Base-by-base conservation (phyloP, 2,329 filamentous ascomycete species). In the Fusarium sp. region DNA sequence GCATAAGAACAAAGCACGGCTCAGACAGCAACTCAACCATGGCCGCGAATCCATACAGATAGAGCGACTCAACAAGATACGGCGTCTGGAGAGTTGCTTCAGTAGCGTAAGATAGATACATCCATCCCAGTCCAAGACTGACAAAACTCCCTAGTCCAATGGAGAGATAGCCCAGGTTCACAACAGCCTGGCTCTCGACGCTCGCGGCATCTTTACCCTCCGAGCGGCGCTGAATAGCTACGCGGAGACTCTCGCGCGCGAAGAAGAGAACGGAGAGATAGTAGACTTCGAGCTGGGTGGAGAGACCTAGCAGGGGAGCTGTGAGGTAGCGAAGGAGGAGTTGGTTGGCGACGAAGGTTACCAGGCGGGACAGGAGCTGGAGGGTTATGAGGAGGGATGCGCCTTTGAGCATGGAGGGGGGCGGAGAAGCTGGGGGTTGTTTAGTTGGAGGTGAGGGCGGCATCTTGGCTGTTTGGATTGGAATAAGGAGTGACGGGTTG, bases 211-310 rank as follows among this genome's bases (percentile, higher is more conserved):
- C 32, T 23, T 47, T 48, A 7, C 43, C 50, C 14, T 66, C 49
- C 13, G 47, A 49, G 0, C 93, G 90, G 47, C 95, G 84, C 76
- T 98, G 94, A 32, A 97, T 86, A 23, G 94, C 93, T n/a, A 97
- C 89, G 14, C 95, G 89, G 44, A 98, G 79, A 70, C 90, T 94
- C 77, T 99, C 95, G 35, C 95, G 85, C 0, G 95, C 90, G 71
- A 99, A 98, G 76, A 96, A 97, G 1, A 99, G 83, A n/a, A 96
- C 88, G 0, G 93, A 92, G 39, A 96, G 89, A 57, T 94, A 93
- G 75, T 93, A 97, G 1, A 98, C 87, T 70, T 99, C 95, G 4
- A 99, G 84, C 74, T 97, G 95, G 0, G 93, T 89, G 2, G 93
- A 90, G 6, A 96, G 82, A 6, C 94, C 95, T 1, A 99, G 84